phyloP scores from a whole-genome alignment of 768 basidiomycete genomes.

The Rhodotorula taiwanensis region DNA sequence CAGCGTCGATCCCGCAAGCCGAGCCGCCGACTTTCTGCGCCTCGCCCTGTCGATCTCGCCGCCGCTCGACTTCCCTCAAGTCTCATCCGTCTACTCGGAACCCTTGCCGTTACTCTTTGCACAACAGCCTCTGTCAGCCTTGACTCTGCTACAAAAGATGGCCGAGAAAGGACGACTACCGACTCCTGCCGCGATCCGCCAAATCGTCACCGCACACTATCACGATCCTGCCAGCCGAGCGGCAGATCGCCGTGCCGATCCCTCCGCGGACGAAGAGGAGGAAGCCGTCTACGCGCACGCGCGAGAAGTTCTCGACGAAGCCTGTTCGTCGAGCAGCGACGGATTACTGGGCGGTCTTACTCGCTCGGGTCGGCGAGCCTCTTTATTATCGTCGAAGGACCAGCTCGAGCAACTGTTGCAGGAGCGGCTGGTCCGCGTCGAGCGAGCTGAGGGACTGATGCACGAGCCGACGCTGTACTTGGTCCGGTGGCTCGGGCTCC shows the following conservation, averaged over 20 bases:
- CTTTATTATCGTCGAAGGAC: too few relatives aligned
- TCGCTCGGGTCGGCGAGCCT: not conserved
- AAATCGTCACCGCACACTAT: not conserved
- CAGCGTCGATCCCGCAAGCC: not conserved
- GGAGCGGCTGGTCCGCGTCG: conserved; percentile 16
- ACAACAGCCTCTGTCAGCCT: not conserved
- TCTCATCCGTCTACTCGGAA: not conserved
- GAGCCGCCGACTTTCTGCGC: not conserved
- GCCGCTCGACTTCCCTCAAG: not conserved
- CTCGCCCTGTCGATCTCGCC: not conserved
- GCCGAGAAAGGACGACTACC: not conserved
- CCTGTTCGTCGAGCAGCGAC: not conserved
- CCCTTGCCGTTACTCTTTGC: not conserved
- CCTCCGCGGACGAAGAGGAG: not conserved
- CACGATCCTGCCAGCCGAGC: not conserved
- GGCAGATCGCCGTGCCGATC: too few relatives aligned
- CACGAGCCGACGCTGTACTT: conserved; percentile 1
- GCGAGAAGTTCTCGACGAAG: conserved; percentile 13
- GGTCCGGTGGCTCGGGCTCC: conserved; percentile 11
- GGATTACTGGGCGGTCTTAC: too few relatives aligned
- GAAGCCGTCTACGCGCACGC: conserved; percentile 22
- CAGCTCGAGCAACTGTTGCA: conserved; percentile 8
- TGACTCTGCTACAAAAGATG: not conserved
- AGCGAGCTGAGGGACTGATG: conserved; percentile 13
- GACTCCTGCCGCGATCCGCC: not conserved